These are phyloP conservation scores for Hymenotorrendiella dingleyae DNA, from an alignment of 2,329 filamentous ascomycete species.

Conservation along the genomic window DNA sequence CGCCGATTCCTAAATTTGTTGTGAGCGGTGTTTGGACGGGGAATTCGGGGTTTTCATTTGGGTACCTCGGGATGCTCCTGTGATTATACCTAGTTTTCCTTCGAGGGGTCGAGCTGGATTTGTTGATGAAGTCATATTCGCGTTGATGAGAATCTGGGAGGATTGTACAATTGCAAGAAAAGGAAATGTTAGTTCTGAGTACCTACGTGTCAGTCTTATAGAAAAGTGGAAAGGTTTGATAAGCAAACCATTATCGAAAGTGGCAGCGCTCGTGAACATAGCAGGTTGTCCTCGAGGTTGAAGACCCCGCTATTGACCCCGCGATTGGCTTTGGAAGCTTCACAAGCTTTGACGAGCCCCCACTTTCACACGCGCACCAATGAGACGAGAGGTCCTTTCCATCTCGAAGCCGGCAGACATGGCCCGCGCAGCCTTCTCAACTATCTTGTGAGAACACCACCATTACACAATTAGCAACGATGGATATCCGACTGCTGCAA, in stretches of 20 bases:
- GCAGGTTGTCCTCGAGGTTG: background rate
- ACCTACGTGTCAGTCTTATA: background rate
- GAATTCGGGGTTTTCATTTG: too few species aligned
- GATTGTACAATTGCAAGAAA: background rate
- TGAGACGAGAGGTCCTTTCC: background rate
- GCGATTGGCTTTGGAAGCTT: background rate
- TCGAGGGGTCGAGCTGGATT: slow-evolving; percentile 42
- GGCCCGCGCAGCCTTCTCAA: slow-evolving; percentile 10
- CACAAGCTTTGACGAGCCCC: background rate
- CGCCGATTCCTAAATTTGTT: slow-evolving; percentile 58
- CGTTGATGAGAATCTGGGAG: background rate
- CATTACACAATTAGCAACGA: slow-evolving; percentile 37
- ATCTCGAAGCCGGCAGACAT: background rate
- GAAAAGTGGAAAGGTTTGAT: background rate
- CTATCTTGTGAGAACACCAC: background rate
- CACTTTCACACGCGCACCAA: slow-evolving; percentile 10
- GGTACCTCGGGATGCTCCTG: slow-evolving; percentile 72
- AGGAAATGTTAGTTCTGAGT: background rate
- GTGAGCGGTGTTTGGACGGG: too few species aligned
- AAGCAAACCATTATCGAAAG: background rate
- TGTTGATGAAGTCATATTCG: background rate
- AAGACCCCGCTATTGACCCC: slow-evolving; percentile 2
- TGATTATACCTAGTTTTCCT: slow-evolving; percentile 73
- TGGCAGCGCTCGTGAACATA: background rate
- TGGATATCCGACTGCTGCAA: slow-evolving; percentile 87